Base-by-base conservation (phyloP, 2,329 filamentous ascomycete species). In the Penicillium fuscoglaucum region DNA sequence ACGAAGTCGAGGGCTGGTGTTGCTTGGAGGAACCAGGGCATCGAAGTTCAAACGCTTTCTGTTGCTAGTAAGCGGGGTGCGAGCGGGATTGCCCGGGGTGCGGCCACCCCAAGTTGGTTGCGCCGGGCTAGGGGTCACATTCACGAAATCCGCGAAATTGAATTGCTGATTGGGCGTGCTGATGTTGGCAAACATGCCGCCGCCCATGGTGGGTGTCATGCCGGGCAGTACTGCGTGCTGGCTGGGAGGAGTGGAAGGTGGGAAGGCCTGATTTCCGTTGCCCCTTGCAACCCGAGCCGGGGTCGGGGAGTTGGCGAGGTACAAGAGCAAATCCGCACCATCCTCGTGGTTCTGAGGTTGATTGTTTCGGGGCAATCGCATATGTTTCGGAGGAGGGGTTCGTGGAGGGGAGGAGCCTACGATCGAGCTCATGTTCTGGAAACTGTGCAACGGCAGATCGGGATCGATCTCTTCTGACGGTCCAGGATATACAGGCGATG, bases 61-160 rank as follows among this genome's bases (percentile, higher is more conserved):
- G n/a, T 90, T 90, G 57, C 80, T 80, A 29, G 85, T 82, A 12
- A 86, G 77, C 12, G 91, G 92, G 0, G 92, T 96, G 73, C 89
- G 91, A 29, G 68, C 63, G 13, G 71, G 63, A 19, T 79, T 77
- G 17, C 78, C 79, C 19, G 85, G 85, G 35, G 85, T 87, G 33
- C 83, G 80, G 33, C 78, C 78, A 56, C 74, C 75, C 90, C 92
- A 97, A 10, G 87, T 84, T 66, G 87, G 91, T 78, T 97, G 95
- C 28, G 91, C 95, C 21, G 95, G 95, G 70, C 91, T 96, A 0
- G 95, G 95, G 7, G 95, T 96, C 73, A 98, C 93, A 77, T 98
- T 97, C 72, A 98, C 89, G 76, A 96, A 99, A 72, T 99, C 95
- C 52, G 92, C 87, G 78, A 98, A 96, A 78, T 98, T 96, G 76